Evolutionary conservation across 1,284 basidiomycete genomes (phyloP), one percentile per base, ranked within the genome.

Genomic region (Leccinum fallax): DNA sequence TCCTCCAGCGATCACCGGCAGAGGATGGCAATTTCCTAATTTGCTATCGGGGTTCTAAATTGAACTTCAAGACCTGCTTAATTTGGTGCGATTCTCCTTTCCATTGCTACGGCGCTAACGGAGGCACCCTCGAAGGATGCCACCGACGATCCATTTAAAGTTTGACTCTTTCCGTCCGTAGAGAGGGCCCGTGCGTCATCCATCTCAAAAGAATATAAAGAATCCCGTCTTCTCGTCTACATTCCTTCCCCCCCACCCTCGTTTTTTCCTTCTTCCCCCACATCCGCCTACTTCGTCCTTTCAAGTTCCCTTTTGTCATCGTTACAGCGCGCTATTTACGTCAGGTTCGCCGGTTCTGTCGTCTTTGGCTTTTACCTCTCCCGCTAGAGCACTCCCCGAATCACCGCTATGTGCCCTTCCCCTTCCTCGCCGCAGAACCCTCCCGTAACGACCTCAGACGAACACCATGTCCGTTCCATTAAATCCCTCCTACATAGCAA

Each of bases 181-280:
- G 64, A 59, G 10, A 1, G 57, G 72, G 74, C 59, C 69, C 71
- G 74, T 73, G 72, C 72, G 70, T 69, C 65, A 62, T 65, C 38
- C 36, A 53, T 61, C 63, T 15, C 43, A 58, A 58, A 61, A 38
- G 60, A 58, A 70, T 73, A 74, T 73, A 74, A 74, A 65, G 59
- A 55, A 58, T 48, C 62, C 58, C 26, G 16, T 51, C 59, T 60
- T 40, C 57, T 53, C 57, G 48, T 58, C 57, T n/a, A 57, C 49
- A 59, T 49, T 55, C 30, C 63, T 66, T 63, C 51, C 53, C 53
- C 54, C 55, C 28, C 53, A 13, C 57, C 55, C 58, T 57, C 48
- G 49, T 49, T 57, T 57, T 48, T 67, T 26, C 51, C 51, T 58
- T 57, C 49, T 58, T 57, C 58, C 61, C 10, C 57, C 60, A 67